These are phyloP conservation scores for Boletus coccyginus DNA, from an alignment of 768 basidiomycete species.

Conservation along the genomic window DNA sequence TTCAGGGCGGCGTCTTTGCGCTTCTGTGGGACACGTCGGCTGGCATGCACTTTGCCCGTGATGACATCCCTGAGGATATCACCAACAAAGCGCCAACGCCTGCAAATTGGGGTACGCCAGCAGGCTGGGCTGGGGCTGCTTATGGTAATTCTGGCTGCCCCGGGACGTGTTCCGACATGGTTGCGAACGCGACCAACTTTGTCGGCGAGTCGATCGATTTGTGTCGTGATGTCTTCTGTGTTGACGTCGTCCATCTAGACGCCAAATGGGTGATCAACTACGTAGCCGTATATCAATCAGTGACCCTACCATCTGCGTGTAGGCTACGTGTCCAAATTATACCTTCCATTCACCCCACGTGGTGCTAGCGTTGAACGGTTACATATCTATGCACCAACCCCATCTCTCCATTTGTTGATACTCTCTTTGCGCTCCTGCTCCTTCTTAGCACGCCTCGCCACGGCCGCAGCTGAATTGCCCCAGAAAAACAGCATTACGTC, in stretches of 20 bases:
- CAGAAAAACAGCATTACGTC: too few species aligned
- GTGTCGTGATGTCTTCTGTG: not conserved
- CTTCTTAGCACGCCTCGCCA: too few species aligned
- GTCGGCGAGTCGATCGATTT: constrained; percentile 28
- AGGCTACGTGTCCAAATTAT: not conserved
- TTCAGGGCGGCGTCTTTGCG: constrained; percentile 54
- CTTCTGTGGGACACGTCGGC: constrained; percentile 45
- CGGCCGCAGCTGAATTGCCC: too few species aligned
- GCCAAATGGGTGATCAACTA: constrained; percentile 58
- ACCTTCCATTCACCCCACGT: too few species aligned
- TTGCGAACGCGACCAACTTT: constrained; percentile 58
- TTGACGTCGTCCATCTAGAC: constrained; percentile 31
- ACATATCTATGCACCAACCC: too few species aligned
- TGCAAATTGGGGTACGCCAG: constrained; percentile 47
- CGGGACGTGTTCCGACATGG: constrained; percentile 44
- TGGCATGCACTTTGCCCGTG: constrained; percentile 53
- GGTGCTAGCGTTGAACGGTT: too few species aligned
- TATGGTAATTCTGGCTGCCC: constrained; percentile 32
- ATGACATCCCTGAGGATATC: constrained; percentile 50
- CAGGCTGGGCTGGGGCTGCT: constrained; percentile 34
- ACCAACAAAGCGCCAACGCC: constrained; percentile 41
- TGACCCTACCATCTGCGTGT: not conserved
- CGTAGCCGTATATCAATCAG: constrained; percentile 48
- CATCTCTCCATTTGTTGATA: too few species aligned
- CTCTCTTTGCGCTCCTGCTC: too few species aligned